Evolutionary conservation across 2,329 filamentous ascomycete genomes (phyloP).

Genomic region (Leptosphaerulina australis): DNA sequence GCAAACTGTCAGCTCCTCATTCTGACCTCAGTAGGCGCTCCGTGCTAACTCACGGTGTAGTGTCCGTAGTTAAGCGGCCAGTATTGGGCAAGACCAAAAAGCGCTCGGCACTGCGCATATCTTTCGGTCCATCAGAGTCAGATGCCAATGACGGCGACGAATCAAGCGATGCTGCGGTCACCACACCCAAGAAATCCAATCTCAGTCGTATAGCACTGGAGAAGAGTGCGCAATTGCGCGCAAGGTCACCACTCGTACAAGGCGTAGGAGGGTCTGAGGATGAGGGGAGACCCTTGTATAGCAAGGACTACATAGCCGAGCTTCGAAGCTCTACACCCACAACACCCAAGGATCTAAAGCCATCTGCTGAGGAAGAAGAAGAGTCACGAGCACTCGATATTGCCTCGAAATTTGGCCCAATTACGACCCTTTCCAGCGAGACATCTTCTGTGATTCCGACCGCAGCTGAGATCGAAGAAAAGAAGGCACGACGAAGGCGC

Average conservation of each 20-base stretch:
- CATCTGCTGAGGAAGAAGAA: slow-evolving; percentile 48
- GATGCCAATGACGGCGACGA: slow-evolving; percentile 60
- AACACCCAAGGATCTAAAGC: slow-evolving; percentile 69
- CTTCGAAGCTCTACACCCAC: slow-evolving; percentile 84
- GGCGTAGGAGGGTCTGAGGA: slow-evolving; percentile 61
- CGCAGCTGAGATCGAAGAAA: slow-evolving; percentile 84
- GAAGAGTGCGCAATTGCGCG: slow-evolving; percentile 68
- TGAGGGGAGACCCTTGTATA: slow-evolving; percentile 78
- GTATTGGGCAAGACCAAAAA: slow-evolving; percentile 63
- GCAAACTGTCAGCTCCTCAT: slow-evolving; percentile 32
- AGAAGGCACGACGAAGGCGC: slow-evolving; percentile 86
- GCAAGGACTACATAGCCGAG: slow-evolving; percentile 83
- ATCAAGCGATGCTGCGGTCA: slow-evolving; percentile 56
- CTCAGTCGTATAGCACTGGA: slow-evolving; percentile 70
- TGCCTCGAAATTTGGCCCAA: slow-evolving; percentile 63
- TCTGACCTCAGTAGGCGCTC: slow-evolving; percentile 45
- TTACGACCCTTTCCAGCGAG: slow-evolving; percentile 44
- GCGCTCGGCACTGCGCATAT: slow-evolving; percentile 75
- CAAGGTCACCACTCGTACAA: slow-evolving; percentile 54
- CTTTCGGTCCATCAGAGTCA: slow-evolving; percentile 70
- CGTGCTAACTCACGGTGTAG: slow-evolving; percentile 54
- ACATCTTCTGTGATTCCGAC: slow-evolving; percentile 68
- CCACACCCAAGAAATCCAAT: slow-evolving; percentile 67
- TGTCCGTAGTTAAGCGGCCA: slow-evolving; percentile 62
- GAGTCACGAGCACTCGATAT: slow-evolving; percentile 55